Evolutionary conservation across 2,329 filamentous ascomycete species (phyloP).

Genomic region (Hirsutella minnesotensis): DNA sequence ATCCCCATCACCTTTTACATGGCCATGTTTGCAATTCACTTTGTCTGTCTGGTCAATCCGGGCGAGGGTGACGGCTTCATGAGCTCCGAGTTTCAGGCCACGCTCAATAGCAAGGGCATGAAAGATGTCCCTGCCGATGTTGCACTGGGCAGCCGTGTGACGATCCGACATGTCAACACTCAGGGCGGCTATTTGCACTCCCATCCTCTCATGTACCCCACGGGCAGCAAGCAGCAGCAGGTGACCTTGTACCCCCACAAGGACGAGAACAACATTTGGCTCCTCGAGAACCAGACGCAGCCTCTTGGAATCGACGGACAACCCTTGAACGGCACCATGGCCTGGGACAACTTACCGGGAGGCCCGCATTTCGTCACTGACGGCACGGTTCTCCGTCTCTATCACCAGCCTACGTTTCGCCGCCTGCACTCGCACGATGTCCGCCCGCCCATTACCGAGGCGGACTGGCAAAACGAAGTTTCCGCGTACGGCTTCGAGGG

Average conservation of each 20-base stretch:
- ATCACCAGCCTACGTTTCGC: slow-evolving; percentile 72
- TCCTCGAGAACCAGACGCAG: slow-evolving; percentile 93
- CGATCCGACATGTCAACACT: slow-evolving; percentile 87
- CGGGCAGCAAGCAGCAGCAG: slow-evolving; percentile 95
- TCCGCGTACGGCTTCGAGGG: slow-evolving; percentile 96
- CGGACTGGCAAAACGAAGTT: slow-evolving; percentile 90
- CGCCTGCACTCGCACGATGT: slow-evolving; percentile 95
- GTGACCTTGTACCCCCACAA: slow-evolving; percentile 98
- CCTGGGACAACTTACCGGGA: slow-evolving; percentile 68
- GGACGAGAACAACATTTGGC: slow-evolving; percentile 93
- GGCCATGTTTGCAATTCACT: slow-evolving; percentile 95
- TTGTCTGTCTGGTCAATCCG: slow-evolving; percentile 82
- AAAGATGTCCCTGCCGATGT: slow-evolving; percentile 89
- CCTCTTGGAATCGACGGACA: slow-evolving; percentile 66
- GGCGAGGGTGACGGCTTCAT: slow-evolving; percentile 98
- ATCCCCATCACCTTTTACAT: slow-evolving; percentile 88
- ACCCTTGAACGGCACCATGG: slow-evolving; percentile 65
- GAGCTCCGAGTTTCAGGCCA: slow-evolving; percentile 98
- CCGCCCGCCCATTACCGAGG: slow-evolving; percentile 73
- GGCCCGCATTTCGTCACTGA: slow-evolving; percentile 56
- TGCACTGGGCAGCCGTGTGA: slow-evolving; percentile 74
- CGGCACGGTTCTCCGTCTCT: slow-evolving; percentile 70
- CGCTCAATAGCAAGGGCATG: slow-evolving; percentile 94
- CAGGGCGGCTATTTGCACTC: slow-evolving; percentile 97
- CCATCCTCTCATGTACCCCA: slow-evolving; percentile 94